Evolutionary conservation across 2,329 filamentous ascomycete genomes (phyloP), one percentile per base, ranked within the genome.

Genomic region (Scedosporium apiospermum): DNA sequence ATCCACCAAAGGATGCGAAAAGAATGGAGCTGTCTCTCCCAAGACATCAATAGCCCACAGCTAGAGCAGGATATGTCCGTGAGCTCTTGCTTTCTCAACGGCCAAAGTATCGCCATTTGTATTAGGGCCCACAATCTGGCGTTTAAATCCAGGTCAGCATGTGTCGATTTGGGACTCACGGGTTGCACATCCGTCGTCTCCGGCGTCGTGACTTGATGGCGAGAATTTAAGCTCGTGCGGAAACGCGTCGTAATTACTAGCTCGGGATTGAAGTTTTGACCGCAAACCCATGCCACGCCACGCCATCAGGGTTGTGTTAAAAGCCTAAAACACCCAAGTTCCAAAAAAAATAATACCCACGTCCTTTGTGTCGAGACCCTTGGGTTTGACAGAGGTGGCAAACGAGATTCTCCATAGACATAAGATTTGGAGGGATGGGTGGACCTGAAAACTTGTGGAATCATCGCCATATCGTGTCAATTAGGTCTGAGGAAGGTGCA

Each of bases 371-470:
- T 44, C 58, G 59, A 42, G 42, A 66, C 62, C 65, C 44, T 21
- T 49, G 44, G 34, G 44, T 49, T 18, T 21, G 44, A 18, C 44
- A 21, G 34, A 38, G 64, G 55, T 38, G 34, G 41, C 41, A 44
- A 27, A 49, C 44, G n/a, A 21, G 14, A 49, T 49, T 18, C 44
- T 5, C 16, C 16, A 49, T 49, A 21, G n/a, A 21, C 16, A 49
- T 21, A 16, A 21, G 44, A 18, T 49, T 21, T 18, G 58, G 34
- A 26, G n/a, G 18, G 34, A 42, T 55, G 61, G 71, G 69, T 71
- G 74, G 76, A 74, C 72, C 73, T 75, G 74, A 71, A 74, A 23
- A 23, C 44, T 49, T 16, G 44, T 18, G 6, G 44, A 21, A 49
- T 55, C 12, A 27, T 27, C 21, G 23, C 51, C 21, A 21, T 18